Percentiles rank a stretch among this genome's conserved stretches.
These are phyloP conservation scores for Fomitopsis serialis DNA, from an alignment of 768 basidiomycete genomes.

Conservation along the genomic window DNA sequence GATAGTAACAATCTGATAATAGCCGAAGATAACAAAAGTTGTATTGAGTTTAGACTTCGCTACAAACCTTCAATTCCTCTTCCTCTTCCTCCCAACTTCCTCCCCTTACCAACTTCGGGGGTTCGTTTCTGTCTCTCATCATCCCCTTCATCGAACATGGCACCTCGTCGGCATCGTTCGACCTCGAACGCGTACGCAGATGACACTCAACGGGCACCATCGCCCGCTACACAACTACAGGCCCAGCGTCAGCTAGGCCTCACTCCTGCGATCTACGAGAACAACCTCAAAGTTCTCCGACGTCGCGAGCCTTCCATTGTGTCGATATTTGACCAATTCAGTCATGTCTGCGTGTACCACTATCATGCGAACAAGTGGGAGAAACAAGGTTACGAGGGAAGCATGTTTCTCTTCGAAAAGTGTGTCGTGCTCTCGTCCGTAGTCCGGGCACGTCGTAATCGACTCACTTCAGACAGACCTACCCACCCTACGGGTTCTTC, in stretches of 20 bases:
- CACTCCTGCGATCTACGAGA: constrained; percentile 41
- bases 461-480: constrained; percentile 46
- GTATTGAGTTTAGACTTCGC: too few relatives aligned
- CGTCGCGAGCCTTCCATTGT: constrained; percentile 75
- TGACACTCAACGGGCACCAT: constrained; percentile 8
- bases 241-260: constrained; percentile 15
- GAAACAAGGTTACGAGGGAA: constrained; percentile 82
- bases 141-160: too few relatives aligned
- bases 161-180: constrained; percentile 21
- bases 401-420: constrained; percentile 87
- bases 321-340: constrained; percentile 83
- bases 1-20: too few relatives aligned
- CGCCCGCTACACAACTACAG: constrained; percentile 11
- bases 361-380: constrained; percentile 73
- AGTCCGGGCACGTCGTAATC: not conserved
- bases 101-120: too few relatives aligned
- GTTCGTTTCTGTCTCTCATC: too few relatives aligned
- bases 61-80: too few relatives aligned
- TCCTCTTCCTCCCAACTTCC: too few relatives aligned
- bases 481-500: constrained; percentile 82
- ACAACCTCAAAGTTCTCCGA: constrained; percentile 77
- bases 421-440: constrained; percentile 27
- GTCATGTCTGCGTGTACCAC: constrained; percentile 80
- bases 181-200: constrained; percentile 12
- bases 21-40: too few relatives aligned